Percentiles rank a stretch among this genome's conserved stretches.
These are phyloP conservation scores for Dryadomyces quercivorus DNA, from an alignment of 2,329 filamentous ascomycete genomes.

Conservation along the genomic window DNA sequence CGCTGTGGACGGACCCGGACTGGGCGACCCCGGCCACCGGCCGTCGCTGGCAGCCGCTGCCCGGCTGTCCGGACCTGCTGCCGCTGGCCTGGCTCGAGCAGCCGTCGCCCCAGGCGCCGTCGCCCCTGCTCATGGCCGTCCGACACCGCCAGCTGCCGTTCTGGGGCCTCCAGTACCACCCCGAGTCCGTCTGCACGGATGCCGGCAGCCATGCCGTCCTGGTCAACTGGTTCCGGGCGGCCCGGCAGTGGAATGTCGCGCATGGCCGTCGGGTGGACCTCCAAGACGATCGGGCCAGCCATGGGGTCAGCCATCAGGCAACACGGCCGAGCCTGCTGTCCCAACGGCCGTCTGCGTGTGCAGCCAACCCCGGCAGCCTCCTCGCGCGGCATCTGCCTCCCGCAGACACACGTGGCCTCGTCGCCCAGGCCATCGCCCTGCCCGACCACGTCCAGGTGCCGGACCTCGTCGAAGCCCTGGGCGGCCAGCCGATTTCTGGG, in stretches of 20 bases:
- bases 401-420: conserved; percentile 18
- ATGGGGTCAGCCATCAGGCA: conserved; percentile 17
- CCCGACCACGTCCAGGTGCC: conserved; percentile 35
- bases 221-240: conserved; percentile 62
- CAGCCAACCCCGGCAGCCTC: neutral
- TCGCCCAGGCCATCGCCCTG: conserved; percentile 28
- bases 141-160: conserved; percentile 58
- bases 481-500: conserved; percentile 6
- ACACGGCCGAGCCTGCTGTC: conserved; percentile 23
- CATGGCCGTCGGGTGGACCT: conserved; percentile 13
- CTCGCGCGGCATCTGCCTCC: neutral
- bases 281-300: neutral
- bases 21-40: too few species aligned
- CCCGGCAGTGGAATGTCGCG: conserved; percentile 44
- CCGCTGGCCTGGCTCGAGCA: conserved; percentile 51
- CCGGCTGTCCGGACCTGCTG: conserved; percentile 28
- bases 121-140: conserved; percentile 61
- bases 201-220: conserved; percentile 51
- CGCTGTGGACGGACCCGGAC: conserved; percentile 14
- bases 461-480: conserved; percentile 41
- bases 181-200: conserved; percentile 78
- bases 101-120: conserved; percentile 26
- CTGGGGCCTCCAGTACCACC: conserved; percentile 84
- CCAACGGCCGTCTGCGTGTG: neutral
- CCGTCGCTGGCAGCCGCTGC: conserved; percentile 26